Conservation (phyloP, 2,329 filamentous ascomycete species). For the Trichoderma breve region DNA sequence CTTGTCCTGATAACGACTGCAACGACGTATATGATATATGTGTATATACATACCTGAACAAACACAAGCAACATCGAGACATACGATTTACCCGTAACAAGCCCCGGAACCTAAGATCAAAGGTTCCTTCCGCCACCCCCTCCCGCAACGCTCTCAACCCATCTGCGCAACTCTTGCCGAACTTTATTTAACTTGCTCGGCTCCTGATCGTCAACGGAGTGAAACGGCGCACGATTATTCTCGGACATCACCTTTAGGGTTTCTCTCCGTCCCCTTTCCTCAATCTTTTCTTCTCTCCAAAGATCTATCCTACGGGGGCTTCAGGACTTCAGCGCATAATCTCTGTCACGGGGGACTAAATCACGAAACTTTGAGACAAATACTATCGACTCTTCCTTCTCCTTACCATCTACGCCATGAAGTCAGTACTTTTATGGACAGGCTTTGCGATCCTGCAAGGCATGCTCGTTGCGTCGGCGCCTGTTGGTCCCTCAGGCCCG, state of each 20-base stretch:
- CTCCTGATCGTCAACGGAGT: not conserved
- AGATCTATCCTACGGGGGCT: not conserved
- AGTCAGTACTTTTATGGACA: conserved; percentile 1
- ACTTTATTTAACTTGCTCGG: not conserved
- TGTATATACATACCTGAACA: not conserved
- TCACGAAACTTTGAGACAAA: not conserved
- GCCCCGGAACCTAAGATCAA: not conserved
- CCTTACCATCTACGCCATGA: conserved; percentile 9
- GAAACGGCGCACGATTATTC: not conserved
- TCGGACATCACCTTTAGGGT: not conserved
- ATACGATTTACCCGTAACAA: not conserved
- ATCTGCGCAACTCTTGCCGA: not conserved
- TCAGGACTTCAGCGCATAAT: not conserved
- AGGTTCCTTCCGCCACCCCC: not conserved
- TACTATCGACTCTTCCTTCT: not conserved
- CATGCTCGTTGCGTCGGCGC: conserved; percentile 25
- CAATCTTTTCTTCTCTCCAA: not conserved
- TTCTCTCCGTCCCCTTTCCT: not conserved
- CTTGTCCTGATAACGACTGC: not conserved
- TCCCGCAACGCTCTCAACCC: not conserved
- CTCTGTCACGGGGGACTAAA: not conserved
- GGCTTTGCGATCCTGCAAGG: conserved; percentile 20
- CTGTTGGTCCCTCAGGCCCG: conserved; percentile 36
- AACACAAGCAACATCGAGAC: not conserved
- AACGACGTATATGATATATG: not conserved